Conservation (phyloP, 768 basidiomycete species). For the Calvatia gigantea region DNA sequence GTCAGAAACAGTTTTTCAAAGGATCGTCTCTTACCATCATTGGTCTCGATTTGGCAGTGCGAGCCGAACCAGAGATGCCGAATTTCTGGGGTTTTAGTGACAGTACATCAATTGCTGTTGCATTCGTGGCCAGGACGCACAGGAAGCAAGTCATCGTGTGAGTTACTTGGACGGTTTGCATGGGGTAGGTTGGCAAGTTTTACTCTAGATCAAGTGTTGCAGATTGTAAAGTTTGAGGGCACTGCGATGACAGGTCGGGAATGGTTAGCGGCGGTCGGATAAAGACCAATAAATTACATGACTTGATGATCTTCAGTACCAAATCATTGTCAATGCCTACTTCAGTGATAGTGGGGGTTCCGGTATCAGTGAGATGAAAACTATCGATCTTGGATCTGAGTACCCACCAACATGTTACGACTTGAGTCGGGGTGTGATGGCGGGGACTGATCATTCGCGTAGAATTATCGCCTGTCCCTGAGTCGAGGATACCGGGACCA, state of each 20-base stretch:
- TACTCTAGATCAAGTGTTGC: conserved; percentile 41
- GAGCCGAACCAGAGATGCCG: conserved; percentile 16
- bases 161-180: background rate
- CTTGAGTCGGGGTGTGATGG: conserved; percentile 35
- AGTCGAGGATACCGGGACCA: conserved; percentile 36
- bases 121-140: conserved; percentile 25
- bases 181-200: conserved; percentile 9
- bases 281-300: conserved; percentile 13
- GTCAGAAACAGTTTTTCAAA: background rate
- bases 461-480: conserved; percentile 26
- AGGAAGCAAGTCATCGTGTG: conserved; percentile 20
- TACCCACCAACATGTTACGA: conserved; percentile 40
- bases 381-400: conserved; percentile 39
- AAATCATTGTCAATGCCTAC: conserved; percentile 43
- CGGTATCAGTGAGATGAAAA: conserved; percentile 43
- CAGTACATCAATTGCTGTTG: conserved; percentile 24
- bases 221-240: conserved; percentile 29
- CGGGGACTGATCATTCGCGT: conserved; percentile 23
- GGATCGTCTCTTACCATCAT: conserved; percentile 25
- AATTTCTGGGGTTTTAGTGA: conserved; percentile 24
- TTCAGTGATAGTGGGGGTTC: conserved; percentile 38
- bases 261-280: background rate
- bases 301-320: conserved; percentile 41
- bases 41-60: conserved; percentile 27
- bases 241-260: conserved; percentile 27